Conservation (phyloP, 257 asterid species). For the Solanum gracilifrons region DNA sequence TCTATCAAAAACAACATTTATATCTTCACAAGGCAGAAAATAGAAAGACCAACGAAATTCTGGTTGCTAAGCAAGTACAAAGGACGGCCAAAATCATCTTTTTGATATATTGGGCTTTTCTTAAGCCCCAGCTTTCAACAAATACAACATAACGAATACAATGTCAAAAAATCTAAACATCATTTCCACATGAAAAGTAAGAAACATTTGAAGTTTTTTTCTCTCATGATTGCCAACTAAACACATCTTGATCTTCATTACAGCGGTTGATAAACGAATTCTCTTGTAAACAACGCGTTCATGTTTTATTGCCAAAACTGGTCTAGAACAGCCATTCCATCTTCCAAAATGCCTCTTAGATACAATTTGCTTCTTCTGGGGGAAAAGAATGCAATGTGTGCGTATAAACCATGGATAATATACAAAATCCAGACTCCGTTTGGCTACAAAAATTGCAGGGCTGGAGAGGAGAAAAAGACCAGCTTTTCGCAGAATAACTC, state of each 20-base stretch:
- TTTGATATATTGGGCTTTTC: not conserved
- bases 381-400: conserved; percentile 28
- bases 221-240: not conserved
- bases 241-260: not conserved
- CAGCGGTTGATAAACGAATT: not conserved
- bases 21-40: no score
- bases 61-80: not conserved
- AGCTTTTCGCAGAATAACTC: not conserved
- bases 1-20: no score
- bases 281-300: not conserved
- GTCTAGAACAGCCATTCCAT: conserved; percentile 3
- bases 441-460: conserved; percentile 21
- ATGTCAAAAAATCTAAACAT: not conserved
- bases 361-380: conserved; percentile 7
- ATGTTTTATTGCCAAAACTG: conserved; percentile 7
- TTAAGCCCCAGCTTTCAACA: not conserved
- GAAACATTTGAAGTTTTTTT: not conserved
- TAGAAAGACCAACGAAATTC: no score
- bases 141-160: not conserved
- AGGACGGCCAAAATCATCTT: not conserved
- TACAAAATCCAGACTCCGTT: conserved; percentile 36
- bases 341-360: not conserved
- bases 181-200: not conserved
- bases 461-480: conserved; percentile 10
- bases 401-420: conserved; percentile 18